Evolutionary conservation across 352 stramenopile genomes (phyloP).

Genomic region (Thraustochytrium striatum): DNA sequence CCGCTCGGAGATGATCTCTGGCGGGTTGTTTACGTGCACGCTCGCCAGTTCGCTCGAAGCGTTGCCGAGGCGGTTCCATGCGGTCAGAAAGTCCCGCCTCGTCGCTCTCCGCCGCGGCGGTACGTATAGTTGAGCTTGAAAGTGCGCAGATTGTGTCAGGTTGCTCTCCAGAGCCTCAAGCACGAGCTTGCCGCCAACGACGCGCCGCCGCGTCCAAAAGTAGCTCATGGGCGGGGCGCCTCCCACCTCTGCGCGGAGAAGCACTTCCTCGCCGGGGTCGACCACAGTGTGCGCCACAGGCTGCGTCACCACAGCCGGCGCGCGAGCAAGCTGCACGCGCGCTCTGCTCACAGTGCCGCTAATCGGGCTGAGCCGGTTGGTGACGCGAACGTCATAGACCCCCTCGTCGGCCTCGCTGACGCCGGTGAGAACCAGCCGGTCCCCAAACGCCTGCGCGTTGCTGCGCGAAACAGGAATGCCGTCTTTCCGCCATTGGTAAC

Average conservation of each 20-base stretch:
- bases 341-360: neutral
- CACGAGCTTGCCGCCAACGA: neutral
- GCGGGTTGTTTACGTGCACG: conserved; percentile 4
- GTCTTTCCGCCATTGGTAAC: conserved; percentile 31
- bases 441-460: neutral
- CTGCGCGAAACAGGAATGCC: neutral
- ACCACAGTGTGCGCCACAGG: neutral
- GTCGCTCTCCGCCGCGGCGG: neutral
- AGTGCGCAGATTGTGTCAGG: neutral
- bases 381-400: conserved; percentile 17
- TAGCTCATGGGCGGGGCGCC: conserved; percentile 28
- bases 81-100: neutral
- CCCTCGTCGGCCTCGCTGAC: conserved; percentile 6
- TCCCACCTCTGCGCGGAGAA: neutral
- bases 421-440: neutral
- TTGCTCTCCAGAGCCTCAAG: neutral
- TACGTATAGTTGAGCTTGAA: neutral
- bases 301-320: neutral
- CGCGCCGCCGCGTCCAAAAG: neutral
- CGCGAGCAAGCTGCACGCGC: neutral
- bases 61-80: conserved; percentile 3
- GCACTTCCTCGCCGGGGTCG: neutral
- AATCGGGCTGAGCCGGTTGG: conserved; percentile 16
- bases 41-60: neutral
- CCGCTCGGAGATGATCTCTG: neutral